Evolutionary conservation across 768 basidiomycete species (phyloP), one percentile per base, ranked within the genome.

Genomic region (Phaeotremella skinneri): DNA sequence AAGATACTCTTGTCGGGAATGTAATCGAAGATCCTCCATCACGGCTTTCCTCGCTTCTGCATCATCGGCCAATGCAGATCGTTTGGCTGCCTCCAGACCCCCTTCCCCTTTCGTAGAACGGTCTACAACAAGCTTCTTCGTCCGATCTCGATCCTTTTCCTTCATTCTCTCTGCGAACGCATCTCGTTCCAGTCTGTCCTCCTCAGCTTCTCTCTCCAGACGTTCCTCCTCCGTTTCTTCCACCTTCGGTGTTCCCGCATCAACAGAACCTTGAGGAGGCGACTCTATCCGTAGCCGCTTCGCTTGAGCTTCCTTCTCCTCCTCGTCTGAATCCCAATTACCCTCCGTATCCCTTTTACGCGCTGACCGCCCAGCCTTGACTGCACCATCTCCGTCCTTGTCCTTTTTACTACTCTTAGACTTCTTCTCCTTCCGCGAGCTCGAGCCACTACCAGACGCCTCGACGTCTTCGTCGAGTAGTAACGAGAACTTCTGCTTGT

Each of bases 1-100:
- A 62, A 99, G 82, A 72, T 99, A 99, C 76, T 93, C 90, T 74
- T 98, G 89, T 53, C 96, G 86, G 1, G 93, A 93, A 68, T 87
- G 89, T 57, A 89, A 81, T 41, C 96, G 85, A 5, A 98, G 81
- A 13, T 85, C 85, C 0, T 92, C 83, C 79, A 86, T 83, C 2
- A 83, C 84, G 5, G 76, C 78, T 39, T 75, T 69, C 4, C 83
- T 78, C 4, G 81, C 82, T 25, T 78, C 79, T 0, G 81, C 63
- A 72, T 91, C 88, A 64, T 96, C 90, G 17, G 89, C 92, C 3
- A 97, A 81, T 58, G 85, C 82, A 61, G 89, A 83, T 64, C 92
- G 82, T 62, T 85, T 82, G 20, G 87, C 85, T 26, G 90, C 90
- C 61, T 96, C 94, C 9, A 88, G 85, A 20, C 88, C 88, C 9